These are phyloP conservation scores for Aureobasidium sp. DNA, from an alignment of 2,329 filamentous ascomycete genomes.

Conservation along the genomic window DNA sequence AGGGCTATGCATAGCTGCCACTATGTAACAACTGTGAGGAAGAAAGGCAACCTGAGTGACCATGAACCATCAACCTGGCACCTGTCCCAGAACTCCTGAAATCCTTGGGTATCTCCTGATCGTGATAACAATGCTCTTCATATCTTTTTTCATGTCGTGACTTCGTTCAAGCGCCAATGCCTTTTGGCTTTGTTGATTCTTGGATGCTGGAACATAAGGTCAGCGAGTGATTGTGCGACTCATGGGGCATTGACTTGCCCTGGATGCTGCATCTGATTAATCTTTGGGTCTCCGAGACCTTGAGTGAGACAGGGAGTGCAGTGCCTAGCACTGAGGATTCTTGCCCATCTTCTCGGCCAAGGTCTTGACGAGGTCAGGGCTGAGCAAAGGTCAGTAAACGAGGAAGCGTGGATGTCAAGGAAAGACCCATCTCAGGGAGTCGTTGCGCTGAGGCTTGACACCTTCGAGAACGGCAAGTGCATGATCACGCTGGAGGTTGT, in stretches of 20 bases:
- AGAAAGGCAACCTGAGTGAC: not conserved
- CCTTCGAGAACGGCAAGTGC: not conserved
- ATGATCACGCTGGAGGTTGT: not conserved
- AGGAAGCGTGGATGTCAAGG: too few relatives aligned
- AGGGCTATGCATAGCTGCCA: not conserved
- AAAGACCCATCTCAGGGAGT: not conserved
- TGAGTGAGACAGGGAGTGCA: too few relatives aligned
- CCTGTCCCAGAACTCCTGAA: not conserved
- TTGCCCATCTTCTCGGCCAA: not conserved
- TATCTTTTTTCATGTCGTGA: not conserved
- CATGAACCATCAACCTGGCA: too few relatives aligned
- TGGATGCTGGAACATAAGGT: not conserved
- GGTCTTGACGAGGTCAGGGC: not conserved
- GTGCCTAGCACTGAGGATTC: not conserved
- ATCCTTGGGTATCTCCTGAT: not conserved
- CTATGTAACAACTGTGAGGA: not conserved
- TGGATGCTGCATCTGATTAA: too few relatives aligned
- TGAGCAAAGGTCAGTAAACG: not conserved
- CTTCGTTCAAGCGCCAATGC: not conserved
- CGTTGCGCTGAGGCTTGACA: not conserved
- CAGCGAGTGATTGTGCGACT: too few relatives aligned
- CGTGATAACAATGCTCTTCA: not conserved
- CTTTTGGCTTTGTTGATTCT: not conserved
- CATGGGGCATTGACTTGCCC: too few relatives aligned
- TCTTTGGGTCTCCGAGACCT: too few relatives aligned